These are phyloP conservation scores for Cercophora scortea DNA, from an alignment of 495 filamentous ascomycete genomes.

Conservation along the genomic window DNA sequence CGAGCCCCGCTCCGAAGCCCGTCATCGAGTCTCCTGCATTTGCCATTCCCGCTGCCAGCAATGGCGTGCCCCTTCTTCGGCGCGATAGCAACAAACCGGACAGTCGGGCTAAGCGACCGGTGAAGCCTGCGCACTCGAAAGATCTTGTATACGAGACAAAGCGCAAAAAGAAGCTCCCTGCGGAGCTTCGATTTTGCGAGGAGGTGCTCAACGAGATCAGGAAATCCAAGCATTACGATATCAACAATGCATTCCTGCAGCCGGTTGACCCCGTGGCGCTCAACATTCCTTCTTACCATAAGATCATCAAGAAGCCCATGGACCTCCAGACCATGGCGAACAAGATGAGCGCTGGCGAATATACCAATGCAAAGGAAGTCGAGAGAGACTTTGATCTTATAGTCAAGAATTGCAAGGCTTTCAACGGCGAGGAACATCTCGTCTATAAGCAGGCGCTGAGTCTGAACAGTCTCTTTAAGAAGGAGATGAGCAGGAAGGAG, in stretches of 20 bases:
- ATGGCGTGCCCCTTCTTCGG: conserved; percentile 85
- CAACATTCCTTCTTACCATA: conserved; percentile 90
- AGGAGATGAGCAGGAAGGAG: conserved; percentile 64
- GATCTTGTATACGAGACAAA: conserved; percentile 77
- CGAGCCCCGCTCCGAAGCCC: conserved; percentile 24
- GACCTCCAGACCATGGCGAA: conserved; percentile 69
- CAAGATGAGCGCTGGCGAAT: conserved; percentile 75
- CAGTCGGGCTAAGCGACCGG: conserved; percentile 81
- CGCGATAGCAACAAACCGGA: conserved; percentile 73
- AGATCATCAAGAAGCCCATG: conserved; percentile 93
- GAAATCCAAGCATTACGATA: conserved; percentile 58
- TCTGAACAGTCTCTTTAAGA: conserved; percentile 63
- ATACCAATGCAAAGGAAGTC: conserved; percentile 77
- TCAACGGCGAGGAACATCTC: conserved; percentile 75
- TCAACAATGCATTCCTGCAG: conserved; percentile 62
- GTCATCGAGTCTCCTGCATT: conserved; percentile 54
- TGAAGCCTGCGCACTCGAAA: conserved; percentile 80
- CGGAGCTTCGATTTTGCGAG: conserved; percentile 86
- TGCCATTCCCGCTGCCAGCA: conserved; percentile 59
- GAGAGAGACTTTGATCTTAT: conserved; percentile 75
- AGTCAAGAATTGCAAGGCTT: conserved; percentile 82
- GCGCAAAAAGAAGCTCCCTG: conserved; percentile 86
- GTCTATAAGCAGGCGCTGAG: conserved; percentile 62
- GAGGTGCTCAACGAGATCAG: conserved; percentile 69
- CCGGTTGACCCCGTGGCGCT: conserved; percentile 92